phyloP scores from a whole-genome alignment of 768 basidiomycete genomes.

The Naganishia antarctica region DNA sequence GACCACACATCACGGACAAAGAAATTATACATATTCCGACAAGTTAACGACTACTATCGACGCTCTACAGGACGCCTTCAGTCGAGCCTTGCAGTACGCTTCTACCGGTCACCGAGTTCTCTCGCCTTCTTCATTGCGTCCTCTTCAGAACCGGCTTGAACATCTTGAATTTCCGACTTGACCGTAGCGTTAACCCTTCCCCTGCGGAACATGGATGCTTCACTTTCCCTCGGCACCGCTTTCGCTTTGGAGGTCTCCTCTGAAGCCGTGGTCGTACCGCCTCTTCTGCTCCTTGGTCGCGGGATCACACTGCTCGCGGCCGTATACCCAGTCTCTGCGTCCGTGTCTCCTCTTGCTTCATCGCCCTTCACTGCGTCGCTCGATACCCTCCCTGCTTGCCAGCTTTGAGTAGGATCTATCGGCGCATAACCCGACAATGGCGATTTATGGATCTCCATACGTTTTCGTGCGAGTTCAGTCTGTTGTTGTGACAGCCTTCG shows the following conservation, averaged over 20 bases:
- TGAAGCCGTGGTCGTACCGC: constrained; percentile 3
- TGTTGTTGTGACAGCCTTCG: constrained; percentile 19
- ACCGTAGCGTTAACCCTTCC: constrained; percentile 18
- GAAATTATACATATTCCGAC: too few species aligned
- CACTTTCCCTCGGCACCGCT: not conserved
- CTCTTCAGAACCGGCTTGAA: constrained; percentile 18
- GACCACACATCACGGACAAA: too few species aligned
- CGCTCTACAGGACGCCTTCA: too few species aligned
- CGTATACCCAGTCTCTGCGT: constrained; percentile 12
- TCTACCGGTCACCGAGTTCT: constrained; percentile 10
- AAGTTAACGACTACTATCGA: too few species aligned
- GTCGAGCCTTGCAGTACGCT: too few species aligned
- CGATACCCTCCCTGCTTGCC: constrained; percentile 18
- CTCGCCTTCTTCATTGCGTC: constrained; percentile 14
- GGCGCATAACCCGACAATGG: constrained; percentile 23
- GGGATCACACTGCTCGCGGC: constrained; percentile 20
- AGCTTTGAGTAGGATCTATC: constrained; percentile 17
- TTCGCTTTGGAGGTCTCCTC: not conserved
- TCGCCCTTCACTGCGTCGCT: constrained; percentile 27
- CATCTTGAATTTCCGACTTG: constrained; percentile 22
- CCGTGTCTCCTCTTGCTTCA: constrained; percentile 17
- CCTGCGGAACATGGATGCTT: not conserved
- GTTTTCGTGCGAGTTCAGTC: constrained; percentile 17
- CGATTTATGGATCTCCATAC: constrained; percentile 23
- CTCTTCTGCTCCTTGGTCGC: constrained; percentile 11